Evolutionary conservation across 2,329 filamentous ascomycete species (phyloP).

Genomic region (Microascus cirrosus): DNA sequence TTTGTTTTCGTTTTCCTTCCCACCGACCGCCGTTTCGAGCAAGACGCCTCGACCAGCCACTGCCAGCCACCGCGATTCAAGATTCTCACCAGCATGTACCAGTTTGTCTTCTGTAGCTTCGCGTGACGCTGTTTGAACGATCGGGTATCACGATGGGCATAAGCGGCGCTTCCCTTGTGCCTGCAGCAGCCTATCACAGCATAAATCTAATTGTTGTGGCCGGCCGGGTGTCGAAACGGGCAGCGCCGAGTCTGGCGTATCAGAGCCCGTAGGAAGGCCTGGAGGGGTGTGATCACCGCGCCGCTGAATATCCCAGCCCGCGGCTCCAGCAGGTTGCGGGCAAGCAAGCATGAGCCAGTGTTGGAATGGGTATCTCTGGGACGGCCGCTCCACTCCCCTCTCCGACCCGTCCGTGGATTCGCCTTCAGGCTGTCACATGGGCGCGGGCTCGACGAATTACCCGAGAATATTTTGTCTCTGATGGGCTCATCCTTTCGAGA

Average conservation of each 20-base stretch:
- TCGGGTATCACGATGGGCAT: neutral
- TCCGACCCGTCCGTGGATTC: neutral
- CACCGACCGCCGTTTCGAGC: neutral
- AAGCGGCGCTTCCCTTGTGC: neutral
- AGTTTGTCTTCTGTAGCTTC: neutral
- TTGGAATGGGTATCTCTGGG: too few species aligned
- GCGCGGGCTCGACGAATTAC: neutral
- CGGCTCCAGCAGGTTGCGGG: neutral
- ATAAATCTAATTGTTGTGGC: neutral
- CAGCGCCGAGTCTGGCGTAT: neutral
- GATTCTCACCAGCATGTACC: neutral
- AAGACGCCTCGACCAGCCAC: too few species aligned
- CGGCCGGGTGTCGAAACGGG: neutral
- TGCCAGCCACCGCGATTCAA: neutral
- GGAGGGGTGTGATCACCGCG: neutral
- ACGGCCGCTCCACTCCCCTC: neutral
- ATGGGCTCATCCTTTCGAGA: neutral
- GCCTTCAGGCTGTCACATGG: neutral
- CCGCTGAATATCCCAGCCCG: neutral
- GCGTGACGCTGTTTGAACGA: neutral
- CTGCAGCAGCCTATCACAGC: neutral
- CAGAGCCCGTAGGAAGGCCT: neutral
- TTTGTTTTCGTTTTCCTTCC: neutral
- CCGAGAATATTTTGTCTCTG: neutral
- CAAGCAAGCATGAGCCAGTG: neutral